Evolutionary conservation across 2,329 filamentous ascomycete species (phyloP).

Genomic region (Volutella citrinella): DNA sequence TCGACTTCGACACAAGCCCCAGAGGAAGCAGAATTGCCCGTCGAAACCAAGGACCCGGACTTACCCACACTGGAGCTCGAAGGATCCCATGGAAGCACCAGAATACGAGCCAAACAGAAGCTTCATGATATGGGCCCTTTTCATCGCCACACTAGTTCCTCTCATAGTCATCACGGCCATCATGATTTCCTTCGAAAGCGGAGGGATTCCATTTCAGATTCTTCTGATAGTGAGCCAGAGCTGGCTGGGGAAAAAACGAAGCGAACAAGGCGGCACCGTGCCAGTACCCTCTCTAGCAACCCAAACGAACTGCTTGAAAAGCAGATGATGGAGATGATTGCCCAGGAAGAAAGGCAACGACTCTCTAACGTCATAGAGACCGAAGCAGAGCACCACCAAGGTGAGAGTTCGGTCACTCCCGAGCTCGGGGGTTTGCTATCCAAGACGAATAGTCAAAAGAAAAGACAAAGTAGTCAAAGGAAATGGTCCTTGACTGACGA

Average conservation of each 20-base stretch:
- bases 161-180: constrained; percentile 48
- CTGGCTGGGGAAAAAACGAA: constrained; percentile 32
- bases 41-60: constrained; percentile 19
- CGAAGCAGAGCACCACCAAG: constrained; percentile 33
- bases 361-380: constrained; percentile 29
- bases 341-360: constrained; percentile 47
- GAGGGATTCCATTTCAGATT: constrained; percentile 53
- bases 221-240: constrained; percentile 56
- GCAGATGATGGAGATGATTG: constrained; percentile 61
- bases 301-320: constrained; percentile 54
- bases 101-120: constrained; percentile 59
- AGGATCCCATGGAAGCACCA: constrained; percentile 48
- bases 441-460: constrained; percentile 28
- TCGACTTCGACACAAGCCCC: constrained; percentile 24
- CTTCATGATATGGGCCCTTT: constrained; percentile 53
- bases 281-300: constrained; percentile 46
- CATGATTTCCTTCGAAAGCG: constrained; percentile 52
- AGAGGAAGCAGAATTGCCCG: constrained; percentile 18
- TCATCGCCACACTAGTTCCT: constrained; percentile 50
- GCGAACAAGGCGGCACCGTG: constrained; percentile 30
- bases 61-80: constrained; percentile 36
- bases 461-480: constrained; percentile 31
- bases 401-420: constrained; percentile 30
- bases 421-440: constrained; percentile 26
- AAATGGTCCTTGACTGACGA: constrained; percentile 40